These are phyloP conservation scores for Aspergillus sclerotioniger DNA, from an alignment of 495 filamentous ascomycete species.

Conservation along the genomic window DNA sequence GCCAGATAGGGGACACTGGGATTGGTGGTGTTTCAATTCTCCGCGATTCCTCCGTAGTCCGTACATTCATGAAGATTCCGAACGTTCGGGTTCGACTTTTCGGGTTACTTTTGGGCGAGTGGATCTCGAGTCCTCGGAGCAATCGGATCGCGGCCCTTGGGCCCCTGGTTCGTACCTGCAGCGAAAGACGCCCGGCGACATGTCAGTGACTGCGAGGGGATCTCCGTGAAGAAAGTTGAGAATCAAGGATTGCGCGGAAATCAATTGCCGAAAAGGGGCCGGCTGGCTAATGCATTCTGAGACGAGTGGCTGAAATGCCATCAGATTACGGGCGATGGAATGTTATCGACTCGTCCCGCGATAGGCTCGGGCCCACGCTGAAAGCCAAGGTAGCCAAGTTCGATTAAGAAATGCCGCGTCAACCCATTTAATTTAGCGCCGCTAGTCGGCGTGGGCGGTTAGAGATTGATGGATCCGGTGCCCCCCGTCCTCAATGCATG, in stretches of 20 bases:
- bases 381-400: constrained; percentile 8
- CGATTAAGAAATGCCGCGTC: constrained; percentile 8
- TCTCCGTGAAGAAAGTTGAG: not conserved
- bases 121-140: not conserved
- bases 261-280: not conserved
- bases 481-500: not conserved
- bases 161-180: not conserved
- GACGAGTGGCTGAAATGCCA: not conserved
- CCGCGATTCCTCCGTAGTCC: not conserved
- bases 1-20: not conserved
- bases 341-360: not conserved
- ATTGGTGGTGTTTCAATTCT: not conserved
- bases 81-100: not conserved
- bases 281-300: not conserved
- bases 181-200: not conserved
- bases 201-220: not conserved
- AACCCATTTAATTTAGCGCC: constrained; percentile 1
- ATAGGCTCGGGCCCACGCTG: not conserved
- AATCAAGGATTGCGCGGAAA: not conserved
- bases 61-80: not conserved
- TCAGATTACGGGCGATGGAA: not conserved
- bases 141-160: not conserved
- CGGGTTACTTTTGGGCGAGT: not conserved
- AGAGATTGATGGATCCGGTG: not conserved
- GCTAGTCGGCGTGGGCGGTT: not conserved